These are phyloP conservation scores for Leishmania aethiopica DNA, from an alignment of 208 protist genomes.

Conservation along the genomic window DNA sequence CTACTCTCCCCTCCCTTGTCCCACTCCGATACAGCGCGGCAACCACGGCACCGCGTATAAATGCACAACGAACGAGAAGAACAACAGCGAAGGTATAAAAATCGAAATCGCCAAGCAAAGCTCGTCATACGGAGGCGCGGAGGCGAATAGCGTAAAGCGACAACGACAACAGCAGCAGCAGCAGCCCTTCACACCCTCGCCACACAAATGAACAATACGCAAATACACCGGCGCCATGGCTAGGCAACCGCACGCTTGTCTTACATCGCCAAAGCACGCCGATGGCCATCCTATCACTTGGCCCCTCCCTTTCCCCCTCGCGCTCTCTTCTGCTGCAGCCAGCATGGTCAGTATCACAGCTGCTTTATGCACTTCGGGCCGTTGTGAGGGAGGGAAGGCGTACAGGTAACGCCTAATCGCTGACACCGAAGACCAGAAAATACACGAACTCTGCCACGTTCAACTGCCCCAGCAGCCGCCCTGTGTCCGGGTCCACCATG, in stretches of 20 bases:
- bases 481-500: conserved; percentile 77
- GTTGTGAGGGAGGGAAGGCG: neutral
- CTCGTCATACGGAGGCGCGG: neutral
- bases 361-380: neutral
- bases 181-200: neutral
- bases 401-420: neutral
- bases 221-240: neutral
- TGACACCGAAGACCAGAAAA: conserved; percentile 70
- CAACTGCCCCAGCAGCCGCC: conserved; percentile 74
- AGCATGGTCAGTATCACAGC: neutral
- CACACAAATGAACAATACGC: neutral
- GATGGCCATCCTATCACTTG: neutral
- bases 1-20: neutral
- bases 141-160: neutral
- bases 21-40: neutral
- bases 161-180: neutral
- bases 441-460: conserved; percentile 78
- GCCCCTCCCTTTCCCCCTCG: neutral
- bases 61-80: neutral
- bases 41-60: neutral
- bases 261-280: neutral
- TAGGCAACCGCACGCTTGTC: neutral
- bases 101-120: neutral
- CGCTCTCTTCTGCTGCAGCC: neutral
- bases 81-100: neutral